Evolutionary conservation across 768 basidiomycete genomes (phyloP), one percentile per base, ranked within the genome.

Genomic region (Vararia minispora): DNA sequence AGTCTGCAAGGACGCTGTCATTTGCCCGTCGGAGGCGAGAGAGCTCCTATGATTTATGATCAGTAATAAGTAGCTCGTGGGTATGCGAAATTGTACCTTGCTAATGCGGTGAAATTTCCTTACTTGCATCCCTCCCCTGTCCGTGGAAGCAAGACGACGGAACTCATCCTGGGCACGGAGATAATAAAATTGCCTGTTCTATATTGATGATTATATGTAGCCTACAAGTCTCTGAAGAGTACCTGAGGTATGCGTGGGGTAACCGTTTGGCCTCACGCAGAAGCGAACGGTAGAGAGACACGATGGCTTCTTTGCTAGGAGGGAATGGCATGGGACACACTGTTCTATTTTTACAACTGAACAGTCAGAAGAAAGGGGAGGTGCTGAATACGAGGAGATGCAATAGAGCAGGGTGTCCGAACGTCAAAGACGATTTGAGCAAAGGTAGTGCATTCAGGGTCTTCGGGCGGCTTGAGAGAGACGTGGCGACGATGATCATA

Each of bases 101-200:
- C 54, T 51, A 3, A 79, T 49, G 31, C 74, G 63, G 43, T 71
- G 20, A 74, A 36, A 45, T 71, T 79, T 17, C 46, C 54, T 24
- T 45, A 42, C 24, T 58, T 62, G 17, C 67, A 52, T 32, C 39
- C 43, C 12, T 45, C 35, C 10, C 54, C 51, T 25, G 42, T 45
- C n/a, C 52, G 47, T 12, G 67, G 60, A 16, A 52, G 41, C 25
- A 69, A 35, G n/a, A 74, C 52, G 11, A n/a, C 66, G 66, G 29
- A 77, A 59, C 53, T 76, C 79, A 51, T 80, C 72, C 22, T 60
- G 61, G 18, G 65, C 66, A 48, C 75, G 76, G 37, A 80, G 52
- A 42, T 64, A 68, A 57, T 74, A 85, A 54, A 84, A 83, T 35
- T 69, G 69, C 21, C 82, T 84, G 51, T 25, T 13, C 37, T 7